Evolutionary conservation across 176 grass and related monocot species (phyloP).

Genomic region (Eleusine coracana): DNA sequence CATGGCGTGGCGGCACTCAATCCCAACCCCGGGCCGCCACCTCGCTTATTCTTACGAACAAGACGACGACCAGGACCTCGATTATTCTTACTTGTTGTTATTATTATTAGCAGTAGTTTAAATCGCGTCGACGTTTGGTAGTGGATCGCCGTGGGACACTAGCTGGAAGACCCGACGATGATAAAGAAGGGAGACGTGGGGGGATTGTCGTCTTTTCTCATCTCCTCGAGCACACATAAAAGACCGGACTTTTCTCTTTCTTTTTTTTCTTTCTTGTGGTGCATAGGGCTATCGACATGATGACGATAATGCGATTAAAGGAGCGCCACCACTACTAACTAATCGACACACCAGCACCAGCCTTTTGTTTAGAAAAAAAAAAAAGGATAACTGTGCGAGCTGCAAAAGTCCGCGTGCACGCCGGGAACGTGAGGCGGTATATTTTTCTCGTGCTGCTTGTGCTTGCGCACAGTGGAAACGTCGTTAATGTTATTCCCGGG

Average conservation of each 20-base stretch:
- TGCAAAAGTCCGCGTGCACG: not conserved
- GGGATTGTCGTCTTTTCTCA: not conserved
- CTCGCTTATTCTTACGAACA: not conserved
- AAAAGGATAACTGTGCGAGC: not conserved
- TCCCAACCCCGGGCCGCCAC: not conserved
- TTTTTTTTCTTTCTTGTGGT: not conserved
- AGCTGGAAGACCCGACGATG: no score
- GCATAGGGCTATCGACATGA: not conserved
- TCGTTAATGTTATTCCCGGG: no score
- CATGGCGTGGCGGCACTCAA: not conserved
- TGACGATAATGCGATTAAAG: not conserved
- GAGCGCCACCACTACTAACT: not conserved
- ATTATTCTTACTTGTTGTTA: not conserved
- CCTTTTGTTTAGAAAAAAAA: not conserved
- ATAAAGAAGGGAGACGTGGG: not conserved
- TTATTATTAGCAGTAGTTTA: no score
- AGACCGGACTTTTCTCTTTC: not conserved
- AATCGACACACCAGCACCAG: conserved; percentile 9
- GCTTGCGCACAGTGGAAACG: no score
- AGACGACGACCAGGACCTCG: not conserved
- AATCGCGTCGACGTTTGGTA: not conserved
- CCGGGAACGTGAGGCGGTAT: not conserved
- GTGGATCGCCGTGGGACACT: not conserved
- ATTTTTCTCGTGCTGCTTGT: no score
- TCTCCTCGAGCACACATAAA: not conserved